phyloP scores from a whole-genome alignment of 768 basidiomycete species.

The Boletus barrowsii region DNA sequence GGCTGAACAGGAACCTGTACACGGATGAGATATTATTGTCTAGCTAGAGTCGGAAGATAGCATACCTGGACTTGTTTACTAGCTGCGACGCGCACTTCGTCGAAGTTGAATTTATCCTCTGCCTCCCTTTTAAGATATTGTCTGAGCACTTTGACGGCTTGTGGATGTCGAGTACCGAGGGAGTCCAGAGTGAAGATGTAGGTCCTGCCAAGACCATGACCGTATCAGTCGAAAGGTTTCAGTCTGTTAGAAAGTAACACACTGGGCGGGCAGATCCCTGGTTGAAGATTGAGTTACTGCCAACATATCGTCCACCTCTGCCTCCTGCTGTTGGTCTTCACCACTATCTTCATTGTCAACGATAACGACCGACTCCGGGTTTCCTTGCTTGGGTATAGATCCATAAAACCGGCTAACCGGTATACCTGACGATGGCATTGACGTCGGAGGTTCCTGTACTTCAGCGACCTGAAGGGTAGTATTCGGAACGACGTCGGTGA shows the following conservation, averaged over 20 bases:
- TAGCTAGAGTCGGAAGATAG: slow-evolving; percentile 3
- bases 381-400: not conserved
- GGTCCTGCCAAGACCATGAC: slow-evolving; percentile 43
- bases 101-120: slow-evolving; percentile 55
- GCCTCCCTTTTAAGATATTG: slow-evolving; percentile 79
- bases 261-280: slow-evolving; percentile 20
- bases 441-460: not conserved
- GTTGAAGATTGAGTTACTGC: slow-evolving; percentile 16
- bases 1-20: slow-evolving; percentile 80
- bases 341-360: slow-evolving; percentile 25
- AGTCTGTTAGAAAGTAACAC: slow-evolving; percentile 1
- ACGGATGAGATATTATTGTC: not conserved
- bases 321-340: slow-evolving; percentile 32
- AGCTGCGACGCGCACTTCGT: slow-evolving; percentile 36
- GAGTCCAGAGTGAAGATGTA: slow-evolving; percentile 91
- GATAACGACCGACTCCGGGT: not conserved
- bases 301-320: slow-evolving; percentile 32
- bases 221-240: not conserved
- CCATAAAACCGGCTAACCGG: slow-evolving; percentile 25
- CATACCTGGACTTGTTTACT: slow-evolving; percentile 55
- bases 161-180: slow-evolving; percentile 67
- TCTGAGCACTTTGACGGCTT: slow-evolving; percentile 57
- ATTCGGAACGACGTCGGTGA: not conserved
- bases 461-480: not conserved
- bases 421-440: slow-evolving; percentile 13